Evolutionary conservation across 2,329 filamentous ascomycete species (phyloP).

Genomic region (Canariomyces notabilis): DNA sequence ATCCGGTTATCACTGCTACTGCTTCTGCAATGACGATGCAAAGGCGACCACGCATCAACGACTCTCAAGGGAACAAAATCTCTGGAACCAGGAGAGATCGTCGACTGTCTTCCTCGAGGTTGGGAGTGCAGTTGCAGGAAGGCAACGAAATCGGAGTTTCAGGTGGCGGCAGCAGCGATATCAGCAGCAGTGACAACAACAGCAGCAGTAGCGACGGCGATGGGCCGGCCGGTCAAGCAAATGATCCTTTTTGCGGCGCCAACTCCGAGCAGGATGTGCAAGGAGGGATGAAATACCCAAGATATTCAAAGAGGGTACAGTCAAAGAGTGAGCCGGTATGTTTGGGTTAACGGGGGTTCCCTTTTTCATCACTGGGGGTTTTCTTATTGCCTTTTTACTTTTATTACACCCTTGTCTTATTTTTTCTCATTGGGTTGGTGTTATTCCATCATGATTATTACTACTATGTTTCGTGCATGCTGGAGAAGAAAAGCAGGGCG

Average conservation of each 20-base stretch:
- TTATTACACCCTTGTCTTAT: background rate
- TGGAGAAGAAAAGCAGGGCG: background rate
- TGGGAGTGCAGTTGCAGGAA: too few species aligned
- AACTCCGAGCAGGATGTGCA: background rate
- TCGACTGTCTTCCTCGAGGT: too few species aligned
- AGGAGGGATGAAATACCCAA: constrained; percentile 21
- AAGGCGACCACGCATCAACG: too few species aligned
- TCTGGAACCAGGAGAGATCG: too few species aligned
- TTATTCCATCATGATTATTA: background rate
- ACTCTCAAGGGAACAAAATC: too few species aligned
- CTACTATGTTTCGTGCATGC: background rate
- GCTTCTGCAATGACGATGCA: background rate
- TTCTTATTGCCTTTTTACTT: constrained; percentile 1
- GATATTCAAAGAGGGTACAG: constrained; percentile 42
- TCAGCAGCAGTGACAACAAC: too few species aligned
- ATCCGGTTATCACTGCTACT: background rate
- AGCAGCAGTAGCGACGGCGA: too few species aligned
- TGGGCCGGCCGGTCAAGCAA: too few species aligned
- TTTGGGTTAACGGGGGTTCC: background rate
- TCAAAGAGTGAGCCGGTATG: constrained; percentile 45
- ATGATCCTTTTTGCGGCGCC: background rate
- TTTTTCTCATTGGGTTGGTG: background rate
- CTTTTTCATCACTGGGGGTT: background rate
- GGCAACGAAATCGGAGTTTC: too few species aligned
- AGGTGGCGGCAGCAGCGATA: too few species aligned